Percentiles rank a stretch among this genome's conserved stretches.
phyloP scores from a whole-genome alignment of 192 early-diverging fungal genomes.

The Mortierella alpina region DNA sequence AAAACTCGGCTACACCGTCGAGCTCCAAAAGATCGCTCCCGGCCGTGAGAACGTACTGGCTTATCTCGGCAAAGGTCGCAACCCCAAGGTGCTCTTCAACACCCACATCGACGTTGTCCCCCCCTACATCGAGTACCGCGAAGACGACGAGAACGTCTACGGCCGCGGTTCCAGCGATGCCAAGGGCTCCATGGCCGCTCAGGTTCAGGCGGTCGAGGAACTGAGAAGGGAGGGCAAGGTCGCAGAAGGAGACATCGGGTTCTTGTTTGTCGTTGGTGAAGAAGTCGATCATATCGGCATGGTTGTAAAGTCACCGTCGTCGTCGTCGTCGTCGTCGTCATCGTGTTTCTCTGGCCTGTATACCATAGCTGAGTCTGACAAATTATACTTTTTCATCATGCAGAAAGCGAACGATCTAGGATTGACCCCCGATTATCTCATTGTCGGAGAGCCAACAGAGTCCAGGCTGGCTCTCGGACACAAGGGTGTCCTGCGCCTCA shows the following conservation, averaged over 20 bases:
- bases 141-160: conserved; percentile 57
- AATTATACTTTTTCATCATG: background rate
- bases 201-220: conserved; percentile 58
- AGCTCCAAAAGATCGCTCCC: conserved; percentile 49
- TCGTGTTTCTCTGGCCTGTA: background rate
- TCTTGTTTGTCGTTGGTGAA: conserved; percentile 64
- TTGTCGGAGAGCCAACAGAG: conserved; percentile 68
- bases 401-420: conserved; percentile 57
- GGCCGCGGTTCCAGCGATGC: conserved; percentile 61
- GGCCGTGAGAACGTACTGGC: conserved; percentile 61
- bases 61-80: conserved; percentile 49
- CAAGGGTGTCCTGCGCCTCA: conserved; percentile 58
- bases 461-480: conserved; percentile 59
- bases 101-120: conserved; percentile 64
- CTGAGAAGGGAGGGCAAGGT: conserved; percentile 59
- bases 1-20: conserved; percentile 55
- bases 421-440: conserved; percentile 52
- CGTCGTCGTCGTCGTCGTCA: background rate
- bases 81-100: conserved; percentile 52
- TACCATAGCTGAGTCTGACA: background rate
- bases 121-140: conserved; percentile 55
- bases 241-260: conserved; percentile 60
- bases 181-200: conserved; percentile 60
- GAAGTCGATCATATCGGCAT: conserved; percentile 66
- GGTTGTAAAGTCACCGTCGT: conserved; percentile 26